Percentiles rank a stretch among this genome's conserved stretches.
Conservation (phyloP, 768 basidiomycete species). For the Dictyophora rubrovolvata region DNA sequence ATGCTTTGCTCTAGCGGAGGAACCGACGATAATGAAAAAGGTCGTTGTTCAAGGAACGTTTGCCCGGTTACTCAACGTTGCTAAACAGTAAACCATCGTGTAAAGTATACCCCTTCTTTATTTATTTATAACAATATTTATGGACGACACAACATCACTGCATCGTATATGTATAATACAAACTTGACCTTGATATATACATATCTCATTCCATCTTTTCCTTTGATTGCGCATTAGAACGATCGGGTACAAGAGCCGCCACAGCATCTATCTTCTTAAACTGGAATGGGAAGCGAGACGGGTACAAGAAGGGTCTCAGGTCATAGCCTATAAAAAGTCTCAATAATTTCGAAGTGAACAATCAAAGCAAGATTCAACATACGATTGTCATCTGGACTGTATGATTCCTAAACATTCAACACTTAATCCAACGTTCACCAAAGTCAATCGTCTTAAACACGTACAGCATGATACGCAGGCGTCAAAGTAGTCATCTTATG, state of each 20-base stretch:
- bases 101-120: neutral
- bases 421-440: neutral
- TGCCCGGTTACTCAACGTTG: slow-evolving; percentile 52
- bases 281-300: slow-evolving; percentile 91
- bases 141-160: neutral
- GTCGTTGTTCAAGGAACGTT: slow-evolving; percentile 66
- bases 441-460: slow-evolving; percentile 22
- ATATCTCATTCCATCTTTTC: slow-evolving; percentile 24
- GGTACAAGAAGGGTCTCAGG: slow-evolving; percentile 91
- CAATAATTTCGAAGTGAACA: neutral
- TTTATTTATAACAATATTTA: neutral
- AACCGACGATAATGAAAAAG: slow-evolving; percentile 89
- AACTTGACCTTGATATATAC: slow-evolving; percentile 24
- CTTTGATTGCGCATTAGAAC: slow-evolving; percentile 32
- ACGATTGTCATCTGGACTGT: slow-evolving; percentile 96
- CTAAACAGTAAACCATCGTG: neutral
- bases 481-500: slow-evolving; percentile 99
- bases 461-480: slow-evolving; percentile 85
- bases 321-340: slow-evolving; percentile 64
- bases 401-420: slow-evolving; percentile 58
- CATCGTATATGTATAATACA: neutral
- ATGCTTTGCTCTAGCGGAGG: slow-evolving; percentile 39
- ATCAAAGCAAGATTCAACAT: slow-evolving; percentile 19
- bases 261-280: slow-evolving; percentile 91
- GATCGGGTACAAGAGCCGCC: slow-evolving; percentile 66